Conservation (phyloP, 2,329 filamentous ascomycete genomes). For the Xylariaceae sp. region DNA sequence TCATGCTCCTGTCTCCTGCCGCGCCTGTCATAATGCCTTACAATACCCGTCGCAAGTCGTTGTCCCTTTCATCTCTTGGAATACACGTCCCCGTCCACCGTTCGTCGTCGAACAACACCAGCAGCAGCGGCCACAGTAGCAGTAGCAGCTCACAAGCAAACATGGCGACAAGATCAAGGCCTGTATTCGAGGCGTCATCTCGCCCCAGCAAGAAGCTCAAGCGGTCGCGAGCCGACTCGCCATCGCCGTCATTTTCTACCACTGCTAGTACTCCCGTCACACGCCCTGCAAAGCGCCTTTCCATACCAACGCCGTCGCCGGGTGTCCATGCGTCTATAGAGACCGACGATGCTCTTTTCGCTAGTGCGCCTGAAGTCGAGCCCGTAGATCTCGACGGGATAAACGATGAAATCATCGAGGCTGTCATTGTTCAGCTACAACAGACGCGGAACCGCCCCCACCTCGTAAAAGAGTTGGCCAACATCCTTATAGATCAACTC, state of each 20-base stretch:
- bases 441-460: slow-evolving; percentile 89
- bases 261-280: slow-evolving; percentile 27
- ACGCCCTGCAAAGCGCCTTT: slow-evolving; percentile 51
- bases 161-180: slow-evolving; percentile 30
- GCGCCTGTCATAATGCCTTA: slow-evolving; percentile 65
- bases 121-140: slow-evolving; percentile 18
- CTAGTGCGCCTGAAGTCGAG: slow-evolving; percentile 28
- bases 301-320: slow-evolving; percentile 79
- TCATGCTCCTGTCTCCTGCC: slow-evolving; percentile 18
- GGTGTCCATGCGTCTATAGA: slow-evolving; percentile 43
- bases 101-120: slow-evolving; percentile 28
- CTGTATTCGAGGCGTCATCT: slow-evolving; percentile 30
- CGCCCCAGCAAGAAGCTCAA: slow-evolving; percentile 67
- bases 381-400: slow-evolving; percentile 78
- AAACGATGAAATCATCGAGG: slow-evolving; percentile 92
- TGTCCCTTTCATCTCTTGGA: slow-evolving; percentile 87
- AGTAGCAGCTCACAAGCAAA: slow-evolving; percentile 20
- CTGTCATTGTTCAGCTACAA: slow-evolving; percentile 81
- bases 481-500: slow-evolving; percentile 70
- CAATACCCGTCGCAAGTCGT: slow-evolving; percentile 93
- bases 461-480: slow-evolving; percentile 87
- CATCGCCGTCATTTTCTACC: slow-evolving; percentile 14
- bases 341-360: slow-evolving; percentile 37
- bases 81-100: slow-evolving; percentile 69
- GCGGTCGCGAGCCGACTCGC: slow-evolving; percentile 60